Evolutionary conservation across 208 protist species (phyloP).

Genomic region (Acanthamoeba sp.): DNA sequence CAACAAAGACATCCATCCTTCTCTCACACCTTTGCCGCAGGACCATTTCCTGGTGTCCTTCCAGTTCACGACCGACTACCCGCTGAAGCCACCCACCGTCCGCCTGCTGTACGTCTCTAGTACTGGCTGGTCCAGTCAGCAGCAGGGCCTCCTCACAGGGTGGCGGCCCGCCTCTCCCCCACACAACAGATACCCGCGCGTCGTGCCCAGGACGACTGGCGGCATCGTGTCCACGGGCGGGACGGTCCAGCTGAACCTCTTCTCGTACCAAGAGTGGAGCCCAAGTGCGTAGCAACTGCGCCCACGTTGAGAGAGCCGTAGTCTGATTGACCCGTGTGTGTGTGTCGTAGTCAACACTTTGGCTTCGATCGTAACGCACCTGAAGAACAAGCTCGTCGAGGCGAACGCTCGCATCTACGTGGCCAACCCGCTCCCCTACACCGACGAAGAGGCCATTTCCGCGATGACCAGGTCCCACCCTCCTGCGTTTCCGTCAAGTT

Average conservation of each 20-base stretch:
- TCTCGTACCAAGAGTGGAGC: constrained; percentile 52
- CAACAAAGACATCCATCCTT: not conserved
- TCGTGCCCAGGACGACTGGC: not conserved
- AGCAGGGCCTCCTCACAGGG: not conserved
- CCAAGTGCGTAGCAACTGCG: not conserved
- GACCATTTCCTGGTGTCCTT: constrained; percentile 32
- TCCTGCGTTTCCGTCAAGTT: not conserved
- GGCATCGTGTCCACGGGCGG: constrained; percentile 23
- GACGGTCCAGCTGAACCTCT: constrained; percentile 31
- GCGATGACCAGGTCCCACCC: not conserved
- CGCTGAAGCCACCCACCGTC: constrained; percentile 12
- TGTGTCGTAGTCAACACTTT: constrained; percentile 4
- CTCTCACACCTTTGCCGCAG: not conserved
- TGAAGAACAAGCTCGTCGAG: constrained; percentile 47
- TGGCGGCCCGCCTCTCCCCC: not conserved
- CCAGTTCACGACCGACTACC: constrained; percentile 30
- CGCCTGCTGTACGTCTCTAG: not conserved
- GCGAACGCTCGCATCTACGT: not conserved
- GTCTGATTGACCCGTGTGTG: not conserved
- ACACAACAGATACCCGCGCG: not conserved
- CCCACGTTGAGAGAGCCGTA: not conserved
- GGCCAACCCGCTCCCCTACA: constrained; percentile 4
- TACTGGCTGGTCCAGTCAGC: not conserved
- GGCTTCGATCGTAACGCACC: not conserved
- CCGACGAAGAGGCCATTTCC: constrained; percentile 15